phyloP scores from a whole-genome alignment of 345 rosid genomes.

The Gossypium thurberi region DNA sequence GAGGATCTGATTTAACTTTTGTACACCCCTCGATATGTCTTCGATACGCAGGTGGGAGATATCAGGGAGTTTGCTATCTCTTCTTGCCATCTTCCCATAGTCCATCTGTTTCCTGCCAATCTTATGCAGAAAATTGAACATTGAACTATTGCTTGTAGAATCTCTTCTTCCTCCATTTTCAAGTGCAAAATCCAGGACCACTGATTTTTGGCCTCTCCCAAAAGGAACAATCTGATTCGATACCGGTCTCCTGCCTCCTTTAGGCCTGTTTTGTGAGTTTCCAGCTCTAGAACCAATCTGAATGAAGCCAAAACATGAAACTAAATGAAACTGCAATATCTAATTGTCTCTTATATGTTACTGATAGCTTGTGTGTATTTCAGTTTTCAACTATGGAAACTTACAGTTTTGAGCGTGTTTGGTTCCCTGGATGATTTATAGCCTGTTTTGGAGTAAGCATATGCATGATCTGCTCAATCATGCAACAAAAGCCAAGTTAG shows the following conservation, averaged over 20 bases:
- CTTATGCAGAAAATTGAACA: slow-evolving; percentile 57
- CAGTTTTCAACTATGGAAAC: slow-evolving; percentile 23
- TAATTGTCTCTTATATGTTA: background rate
- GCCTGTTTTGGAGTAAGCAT: slow-evolving; percentile 39
- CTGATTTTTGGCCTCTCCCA: slow-evolving; percentile 34
- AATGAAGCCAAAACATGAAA: slow-evolving; percentile 14
- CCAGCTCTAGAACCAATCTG: slow-evolving; percentile 43
- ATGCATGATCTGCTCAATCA: slow-evolving; percentile 41
- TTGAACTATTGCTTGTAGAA: slow-evolving; percentile 38
- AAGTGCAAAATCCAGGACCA: slow-evolving; percentile 68
- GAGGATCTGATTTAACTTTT: slow-evolving; percentile 71
- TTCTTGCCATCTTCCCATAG: slow-evolving; percentile 33
- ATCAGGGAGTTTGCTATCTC: slow-evolving; percentile 36
- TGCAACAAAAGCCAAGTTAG: background rate
- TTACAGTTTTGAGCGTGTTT: slow-evolving; percentile 41
- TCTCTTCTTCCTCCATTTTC: slow-evolving; percentile 64
- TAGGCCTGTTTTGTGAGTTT: slow-evolving; percentile 14
- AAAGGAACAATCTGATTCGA: slow-evolving; percentile 54
- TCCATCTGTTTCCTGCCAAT: slow-evolving; percentile 51
- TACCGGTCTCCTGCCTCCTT: slow-evolving; percentile 31
- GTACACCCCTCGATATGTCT: slow-evolving; percentile 73
- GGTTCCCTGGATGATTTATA: slow-evolving; percentile 40
- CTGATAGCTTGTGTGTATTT: slow-evolving; percentile 27
- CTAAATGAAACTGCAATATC: slow-evolving; percentile 10
- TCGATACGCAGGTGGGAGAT: slow-evolving; percentile 58